Percentiles rank a stretch among this genome's conserved stretches.
These are phyloP conservation scores for Paraconiothyrium brasiliense DNA, from an alignment of 2,329 filamentous ascomycete genomes.

Conservation along the genomic window DNA sequence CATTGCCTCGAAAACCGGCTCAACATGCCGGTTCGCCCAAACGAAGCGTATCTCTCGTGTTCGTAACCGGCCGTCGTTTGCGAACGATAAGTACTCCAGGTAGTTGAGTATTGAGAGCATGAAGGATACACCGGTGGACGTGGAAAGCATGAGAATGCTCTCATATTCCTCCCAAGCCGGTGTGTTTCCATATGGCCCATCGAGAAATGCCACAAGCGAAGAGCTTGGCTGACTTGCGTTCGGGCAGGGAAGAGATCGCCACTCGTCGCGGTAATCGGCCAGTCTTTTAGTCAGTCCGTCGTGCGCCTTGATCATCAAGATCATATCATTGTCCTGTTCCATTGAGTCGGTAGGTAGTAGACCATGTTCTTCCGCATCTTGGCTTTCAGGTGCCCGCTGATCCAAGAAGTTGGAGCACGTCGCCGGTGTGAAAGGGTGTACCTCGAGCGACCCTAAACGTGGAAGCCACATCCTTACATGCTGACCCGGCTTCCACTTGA, in stretches of 20 bases:
- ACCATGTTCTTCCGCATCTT: slow-evolving; percentile 27
- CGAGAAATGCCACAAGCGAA: slow-evolving; percentile 35
- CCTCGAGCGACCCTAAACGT: slow-evolving; percentile 33
- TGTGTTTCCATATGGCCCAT: slow-evolving; percentile 37
- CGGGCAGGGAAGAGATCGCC: slow-evolving; percentile 39
- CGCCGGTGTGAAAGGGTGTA: slow-evolving; percentile 43
- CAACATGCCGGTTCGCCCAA: slow-evolving; percentile 36
- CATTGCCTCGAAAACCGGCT: slow-evolving; percentile 35
- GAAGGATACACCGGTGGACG: slow-evolving; percentile 40
- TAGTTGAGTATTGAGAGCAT: slow-evolving; percentile 37
- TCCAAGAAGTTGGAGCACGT: slow-evolving; percentile 30
- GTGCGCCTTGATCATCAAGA: slow-evolving; percentile 34
- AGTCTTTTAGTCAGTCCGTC: slow-evolving; percentile 34
- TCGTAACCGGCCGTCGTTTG: slow-evolving; percentile 4
- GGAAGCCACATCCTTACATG: slow-evolving; percentile 41
- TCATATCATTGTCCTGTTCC: slow-evolving; percentile 31
- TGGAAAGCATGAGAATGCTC: slow-evolving; percentile 32
- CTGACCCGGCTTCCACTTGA: slow-evolving; percentile 41
- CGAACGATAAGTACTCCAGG: slow-evolving; percentile 32
- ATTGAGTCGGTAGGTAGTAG: slow-evolving; percentile 6
- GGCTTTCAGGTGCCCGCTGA: slow-evolving; percentile 14
- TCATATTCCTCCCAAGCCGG: slow-evolving; percentile 37
- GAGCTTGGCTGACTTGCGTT: slow-evolving; percentile 31
- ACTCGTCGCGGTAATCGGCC: slow-evolving; percentile 30
- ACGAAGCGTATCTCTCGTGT: slow-evolving; percentile 31